Percentiles rank a stretch among this genome's conserved stretches.
Evolutionary conservation across 2,329 filamentous ascomycete genomes (phyloP).

Genomic region (Sphaerulina vaccinii): DNA sequence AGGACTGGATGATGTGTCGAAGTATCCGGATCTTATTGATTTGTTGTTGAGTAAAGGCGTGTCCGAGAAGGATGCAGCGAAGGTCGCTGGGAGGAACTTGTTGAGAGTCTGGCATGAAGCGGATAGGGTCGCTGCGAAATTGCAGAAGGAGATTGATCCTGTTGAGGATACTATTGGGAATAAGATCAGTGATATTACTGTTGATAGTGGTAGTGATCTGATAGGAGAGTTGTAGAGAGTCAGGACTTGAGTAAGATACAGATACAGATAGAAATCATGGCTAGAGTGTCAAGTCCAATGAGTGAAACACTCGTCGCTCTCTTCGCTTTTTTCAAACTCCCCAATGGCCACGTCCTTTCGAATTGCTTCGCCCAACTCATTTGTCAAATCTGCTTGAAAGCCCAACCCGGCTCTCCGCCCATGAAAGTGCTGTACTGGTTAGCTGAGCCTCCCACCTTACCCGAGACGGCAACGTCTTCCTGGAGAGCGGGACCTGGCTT

Average conservation of each 20-base stretch:
- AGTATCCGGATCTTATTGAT: constrained; percentile 74
- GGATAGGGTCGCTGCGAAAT: constrained; percentile 65
- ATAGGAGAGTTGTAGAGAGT: constrained; percentile 4
- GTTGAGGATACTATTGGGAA: constrained; percentile 44
- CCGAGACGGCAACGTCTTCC: no score
- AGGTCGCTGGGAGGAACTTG: constrained; percentile 77
- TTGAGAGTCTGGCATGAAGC: constrained; percentile 80
- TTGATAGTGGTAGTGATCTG: constrained; percentile 3
- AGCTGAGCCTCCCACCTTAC: no score
- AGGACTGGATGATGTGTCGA: constrained; percentile 81
- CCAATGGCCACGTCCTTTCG: no score
- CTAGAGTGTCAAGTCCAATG: no score
- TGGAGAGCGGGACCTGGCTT: neutral
- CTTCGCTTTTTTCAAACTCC: no score
- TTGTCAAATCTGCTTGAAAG: neutral
- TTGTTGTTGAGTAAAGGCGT: constrained; percentile 73
- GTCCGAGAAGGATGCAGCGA: constrained; percentile 68
- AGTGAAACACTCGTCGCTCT: no score
- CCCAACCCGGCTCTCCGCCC: no score
- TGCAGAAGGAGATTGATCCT: constrained; percentile 56
- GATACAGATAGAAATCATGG: no score
- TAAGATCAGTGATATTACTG: constrained; percentile 4
- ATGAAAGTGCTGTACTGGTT: no score
- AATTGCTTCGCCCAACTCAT: no score
- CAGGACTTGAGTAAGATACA: constrained; percentile 2